A percentile compares a stretch with the other conserved stretches of the same genome.
phyloP scores from a whole-genome alignment of 768 basidiomycete genomes.

The Kockovaella imperatae region DNA sequence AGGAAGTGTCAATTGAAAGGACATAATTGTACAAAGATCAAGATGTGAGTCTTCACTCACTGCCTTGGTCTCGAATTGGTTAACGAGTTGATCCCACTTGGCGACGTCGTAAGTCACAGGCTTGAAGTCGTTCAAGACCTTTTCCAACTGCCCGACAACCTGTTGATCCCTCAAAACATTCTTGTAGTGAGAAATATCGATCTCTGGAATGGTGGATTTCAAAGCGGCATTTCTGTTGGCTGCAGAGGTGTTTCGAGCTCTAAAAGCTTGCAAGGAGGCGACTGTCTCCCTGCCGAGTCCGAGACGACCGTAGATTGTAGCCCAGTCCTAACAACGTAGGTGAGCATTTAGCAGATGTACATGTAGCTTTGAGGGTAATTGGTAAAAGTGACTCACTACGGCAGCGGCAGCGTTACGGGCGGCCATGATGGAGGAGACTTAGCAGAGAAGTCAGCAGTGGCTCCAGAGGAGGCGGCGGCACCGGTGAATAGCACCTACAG shows the following conservation, averaged over 20 bases:
- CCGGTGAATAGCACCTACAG: too few relatives aligned
- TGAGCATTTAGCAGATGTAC: neutral
- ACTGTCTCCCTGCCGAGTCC: constrained; percentile 63
- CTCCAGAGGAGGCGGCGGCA: too few relatives aligned
- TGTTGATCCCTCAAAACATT: constrained; percentile 83
- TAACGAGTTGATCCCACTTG: constrained; percentile 86
- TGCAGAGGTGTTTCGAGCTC: constrained; percentile 87
- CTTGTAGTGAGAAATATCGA: constrained; percentile 90
- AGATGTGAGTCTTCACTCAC: constrained; percentile 57
- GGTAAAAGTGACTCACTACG: constrained; percentile 30
- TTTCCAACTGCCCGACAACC: constrained; percentile 87
- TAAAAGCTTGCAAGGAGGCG: constrained; percentile 83
- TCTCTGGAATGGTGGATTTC: constrained; percentile 54
- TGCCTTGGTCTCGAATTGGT: constrained; percentile 92
- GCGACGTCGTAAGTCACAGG: constrained; percentile 86
- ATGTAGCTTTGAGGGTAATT: neutral
- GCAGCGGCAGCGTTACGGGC: constrained; percentile 35
- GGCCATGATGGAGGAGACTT: constrained; percentile 41
- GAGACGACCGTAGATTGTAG: constrained; percentile 44
- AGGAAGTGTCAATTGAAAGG: too few relatives aligned
- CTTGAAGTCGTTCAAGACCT: constrained; percentile 78
- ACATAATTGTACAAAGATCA: too few relatives aligned
- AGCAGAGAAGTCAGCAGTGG: neutral
- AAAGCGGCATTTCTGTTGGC: constrained; percentile 38
- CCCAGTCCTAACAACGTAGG: constrained; percentile 38